These are phyloP conservation scores for Pichia heedii DNA, from an alignment of 805 yeast genomes.

Conservation along the genomic window DNA sequence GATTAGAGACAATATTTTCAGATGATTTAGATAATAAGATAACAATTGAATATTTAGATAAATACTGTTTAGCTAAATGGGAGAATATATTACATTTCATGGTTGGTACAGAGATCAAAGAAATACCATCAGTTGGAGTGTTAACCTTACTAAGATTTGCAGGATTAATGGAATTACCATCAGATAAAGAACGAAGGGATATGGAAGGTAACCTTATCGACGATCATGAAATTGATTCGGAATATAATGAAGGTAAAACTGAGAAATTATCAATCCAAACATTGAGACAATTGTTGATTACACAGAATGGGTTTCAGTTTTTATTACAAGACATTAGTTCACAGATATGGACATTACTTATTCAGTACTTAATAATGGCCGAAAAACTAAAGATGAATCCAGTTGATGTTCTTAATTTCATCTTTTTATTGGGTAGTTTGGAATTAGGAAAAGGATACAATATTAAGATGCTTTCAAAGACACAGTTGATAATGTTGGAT, in stretches of 20 bases:
- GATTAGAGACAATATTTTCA: constrained; percentile 33
- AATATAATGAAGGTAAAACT: constrained; percentile 11
- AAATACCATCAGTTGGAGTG: constrained; percentile 70
- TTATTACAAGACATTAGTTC: constrained; percentile 85
- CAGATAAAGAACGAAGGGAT: constrained; percentile 24
- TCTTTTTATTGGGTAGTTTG: constrained; percentile 86
- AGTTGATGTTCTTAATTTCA: constrained; percentile 88
- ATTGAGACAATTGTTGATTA: constrained; percentile 47
- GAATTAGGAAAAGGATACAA: constrained; percentile 87
- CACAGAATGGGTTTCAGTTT: constrained; percentile 91
- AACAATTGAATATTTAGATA: constrained; percentile 58
- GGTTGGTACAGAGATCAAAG: constrained; percentile 82
- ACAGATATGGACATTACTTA: constrained; percentile 85
- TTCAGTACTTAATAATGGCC: constrained; percentile 81
- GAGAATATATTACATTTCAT: constrained; percentile 91
- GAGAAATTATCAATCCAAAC: constrained; percentile 12
- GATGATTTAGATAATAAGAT: constrained; percentile 55
- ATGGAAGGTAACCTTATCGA: constrained; percentile 1
- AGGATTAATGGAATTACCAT: constrained; percentile 72
- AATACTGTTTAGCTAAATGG: constrained; percentile 83
- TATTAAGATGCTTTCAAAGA: constrained; percentile 56
- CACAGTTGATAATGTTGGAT: constrained; percentile 79
- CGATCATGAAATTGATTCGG: constrained; percentile 15
- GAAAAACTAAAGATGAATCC: constrained; percentile 86
- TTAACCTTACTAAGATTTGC: constrained; percentile 66